Percentiles rank a stretch among this genome's conserved stretches.
Evolutionary conservation across 78 protist genomes (phyloP).

Genomic region (Speleostelium caveatum): DNA sequence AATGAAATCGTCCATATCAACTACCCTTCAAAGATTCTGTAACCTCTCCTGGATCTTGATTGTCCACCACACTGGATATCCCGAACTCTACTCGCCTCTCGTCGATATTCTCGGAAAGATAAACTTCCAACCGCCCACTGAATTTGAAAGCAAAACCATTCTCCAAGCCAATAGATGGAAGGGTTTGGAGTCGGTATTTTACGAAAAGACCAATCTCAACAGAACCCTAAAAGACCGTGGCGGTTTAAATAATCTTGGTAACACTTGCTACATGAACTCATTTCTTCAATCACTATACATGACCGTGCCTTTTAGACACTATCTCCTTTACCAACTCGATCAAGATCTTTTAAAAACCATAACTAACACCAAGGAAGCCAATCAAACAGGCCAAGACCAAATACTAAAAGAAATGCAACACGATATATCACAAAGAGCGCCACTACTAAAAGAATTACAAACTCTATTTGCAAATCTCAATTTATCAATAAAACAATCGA

Average conservation of each 20-base stretch:
- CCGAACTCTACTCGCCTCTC: conserved; percentile 21
- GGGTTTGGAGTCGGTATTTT: not conserved
- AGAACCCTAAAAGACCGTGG: conserved; percentile 12
- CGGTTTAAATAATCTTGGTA: conserved; percentile 72
- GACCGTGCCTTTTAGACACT: conserved; percentile 31
- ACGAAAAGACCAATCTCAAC: conserved; percentile 7
- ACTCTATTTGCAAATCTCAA: conserved; percentile 7
- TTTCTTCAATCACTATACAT: conserved; percentile 56
- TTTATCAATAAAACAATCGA: conserved; percentile 11
- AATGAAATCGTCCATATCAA: not conserved
- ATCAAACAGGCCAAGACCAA: not conserved
- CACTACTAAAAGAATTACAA: conserved; percentile 27
- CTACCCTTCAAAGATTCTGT: not conserved
- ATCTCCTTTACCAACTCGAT: not conserved
- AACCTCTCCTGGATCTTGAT: conserved; percentile 24
- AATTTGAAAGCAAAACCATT: conserved; percentile 17
- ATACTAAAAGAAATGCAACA: not conserved
- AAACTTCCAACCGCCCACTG: not conserved
- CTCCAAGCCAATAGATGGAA: conserved; percentile 13
- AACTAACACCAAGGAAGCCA: not conserved
- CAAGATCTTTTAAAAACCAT: not conserved
- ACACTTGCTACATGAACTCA: conserved; percentile 76
- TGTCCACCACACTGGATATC: conserved; percentile 39
- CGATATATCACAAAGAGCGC: not conserved
- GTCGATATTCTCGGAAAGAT: not conserved